phyloP scores from a whole-genome alignment of 2,329 filamentous ascomycete species.

The Colletotrichum godetiae region DNA sequence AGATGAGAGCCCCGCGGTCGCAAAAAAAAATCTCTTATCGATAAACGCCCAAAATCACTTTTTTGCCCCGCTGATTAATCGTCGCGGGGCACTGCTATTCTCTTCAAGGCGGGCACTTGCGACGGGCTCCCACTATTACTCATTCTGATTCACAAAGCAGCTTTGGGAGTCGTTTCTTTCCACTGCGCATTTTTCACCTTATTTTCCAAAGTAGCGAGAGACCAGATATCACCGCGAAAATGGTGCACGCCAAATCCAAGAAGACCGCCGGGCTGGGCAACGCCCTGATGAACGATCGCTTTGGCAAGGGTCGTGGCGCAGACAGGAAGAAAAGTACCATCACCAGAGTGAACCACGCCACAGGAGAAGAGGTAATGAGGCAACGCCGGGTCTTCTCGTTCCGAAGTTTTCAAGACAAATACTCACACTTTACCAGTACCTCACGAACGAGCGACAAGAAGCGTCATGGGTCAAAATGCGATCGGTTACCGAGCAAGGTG shows the following conservation, averaged over 20 bases:
- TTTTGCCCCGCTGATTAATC: slow-evolving; percentile 42
- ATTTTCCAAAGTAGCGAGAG: background rate
- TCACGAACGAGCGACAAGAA: slow-evolving; percentile 91
- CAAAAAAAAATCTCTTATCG: slow-evolving; percentile 37
- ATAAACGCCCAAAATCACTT: slow-evolving; percentile 21
- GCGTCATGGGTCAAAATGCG: slow-evolving; percentile 99
- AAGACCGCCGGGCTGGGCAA: slow-evolving; percentile 95
- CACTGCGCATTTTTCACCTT: background rate
- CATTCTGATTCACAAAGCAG: slow-evolving; percentile 28
- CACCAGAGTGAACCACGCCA: slow-evolving; percentile 79
- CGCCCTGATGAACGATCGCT: slow-evolving; percentile 98
- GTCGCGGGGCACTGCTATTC: slow-evolving; percentile 38
- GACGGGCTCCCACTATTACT: slow-evolving; percentile 34
- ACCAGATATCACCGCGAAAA: slow-evolving; percentile 47
- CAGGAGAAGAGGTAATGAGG: slow-evolving; percentile 75
- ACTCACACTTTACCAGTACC: slow-evolving; percentile 68
- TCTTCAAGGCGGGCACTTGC: slow-evolving; percentile 26
- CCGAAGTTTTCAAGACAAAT: background rate
- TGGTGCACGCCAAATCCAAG: slow-evolving; percentile 87
- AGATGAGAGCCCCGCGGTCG: slow-evolving; percentile 16
- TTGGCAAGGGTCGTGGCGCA: slow-evolving; percentile 89
- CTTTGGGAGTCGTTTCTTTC: slow-evolving; percentile 21
- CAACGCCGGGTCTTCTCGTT: too few species aligned
- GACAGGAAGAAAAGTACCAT: slow-evolving; percentile 79
- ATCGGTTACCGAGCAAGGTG: slow-evolving; percentile 96